These are phyloP conservation scores for Penicillium herquei DNA, from an alignment of 495 filamentous ascomycete genomes.

Conservation along the genomic window DNA sequence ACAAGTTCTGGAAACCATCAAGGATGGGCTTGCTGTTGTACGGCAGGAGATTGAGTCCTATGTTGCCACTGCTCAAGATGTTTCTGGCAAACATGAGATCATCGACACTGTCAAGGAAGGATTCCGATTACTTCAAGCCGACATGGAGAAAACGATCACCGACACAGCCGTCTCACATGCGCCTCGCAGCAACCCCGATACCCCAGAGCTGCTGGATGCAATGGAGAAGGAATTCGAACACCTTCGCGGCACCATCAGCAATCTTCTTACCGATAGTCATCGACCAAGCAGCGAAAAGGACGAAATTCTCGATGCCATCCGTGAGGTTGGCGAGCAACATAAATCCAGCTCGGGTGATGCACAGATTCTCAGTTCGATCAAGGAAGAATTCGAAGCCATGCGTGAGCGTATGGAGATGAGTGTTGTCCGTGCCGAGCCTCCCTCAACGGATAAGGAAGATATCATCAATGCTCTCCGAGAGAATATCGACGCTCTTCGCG, in stretches of 20 bases:
- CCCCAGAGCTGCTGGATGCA: conserved; percentile 60
- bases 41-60: conserved; percentile 80
- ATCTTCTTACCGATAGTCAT: conserved; percentile 60
- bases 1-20: conserved; percentile 79
- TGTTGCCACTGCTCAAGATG: conserved; percentile 64
- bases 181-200: conserved; percentile 41
- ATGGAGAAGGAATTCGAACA: conserved; percentile 71
- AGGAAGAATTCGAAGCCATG: conserved; percentile 72
- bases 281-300: conserved; percentile 51
- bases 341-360: conserved; percentile 15
- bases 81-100: conserved; percentile 71
- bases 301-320: conserved; percentile 60
- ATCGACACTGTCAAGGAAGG: conserved; percentile 69
- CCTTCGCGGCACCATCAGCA: conserved; percentile 69
- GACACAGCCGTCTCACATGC: conserved; percentile 36
- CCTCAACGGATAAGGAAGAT: conserved; percentile 41
- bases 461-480: conserved; percentile 69
- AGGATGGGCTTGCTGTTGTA: conserved; percentile 78
- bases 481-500: conserved; percentile 57
- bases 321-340: conserved; percentile 45
- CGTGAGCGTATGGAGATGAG: conserved; percentile 54
- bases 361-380: conserved; percentile 51
- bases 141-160: conserved; percentile 63
- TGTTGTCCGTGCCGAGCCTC: conserved; percentile 33
- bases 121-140: conserved; percentile 69